Evolutionary conservation across 1,284 basidiomycete species (phyloP), one percentile per base, ranked within the genome.

Genomic region (Apiotrichum siamense): DNA sequence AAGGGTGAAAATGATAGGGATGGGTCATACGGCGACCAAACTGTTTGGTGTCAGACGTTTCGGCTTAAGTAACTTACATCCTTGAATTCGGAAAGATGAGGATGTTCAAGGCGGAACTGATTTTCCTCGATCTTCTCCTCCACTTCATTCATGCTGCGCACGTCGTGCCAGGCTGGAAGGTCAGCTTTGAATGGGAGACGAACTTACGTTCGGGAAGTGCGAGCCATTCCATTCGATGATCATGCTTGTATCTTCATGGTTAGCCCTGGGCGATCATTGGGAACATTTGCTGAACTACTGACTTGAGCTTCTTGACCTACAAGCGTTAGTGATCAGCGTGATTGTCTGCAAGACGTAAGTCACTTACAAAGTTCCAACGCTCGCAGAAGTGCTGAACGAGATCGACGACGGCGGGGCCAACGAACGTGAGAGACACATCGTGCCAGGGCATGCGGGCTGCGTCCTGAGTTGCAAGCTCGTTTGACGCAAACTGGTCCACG

Each of bases 321-420:
- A 42, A 39, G 47, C 32, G 9, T 11, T 7, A 15, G 18, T 35
- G 33, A 35, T 31, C 26, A 39, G 33, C 15, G 11, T 32, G 29
- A n/a, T 7, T 7, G 9, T 17, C 12, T 3, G 40, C 3, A 29
- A 29, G 10, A 24, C 20, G 29, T 11, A 15, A 18, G 12, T 7
- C 11, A 33, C 54, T 62, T 52, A 71, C 65, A 50, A 76, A 76
- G 62, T 76, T 76, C 75, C 75, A 76, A 33, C 75, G 57, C 69
- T 96, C 91, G 17, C 86, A 78, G 58, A 92, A 97, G 75, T 96
- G 90, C 70, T 96, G 89, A 5, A 85, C 82, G 23, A 96, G 81
- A 66, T 97, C 92, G 45, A 96, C 79, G 2, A 93, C 89, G 9
- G 80, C 82, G 1, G 87, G 83, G 0, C 92, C 93, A 20, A 82